Evolutionary conservation across 208 protist genomes (phyloP), one percentile per base, ranked within the genome.

Genomic region (Wallacemonas sp.): DNA sequence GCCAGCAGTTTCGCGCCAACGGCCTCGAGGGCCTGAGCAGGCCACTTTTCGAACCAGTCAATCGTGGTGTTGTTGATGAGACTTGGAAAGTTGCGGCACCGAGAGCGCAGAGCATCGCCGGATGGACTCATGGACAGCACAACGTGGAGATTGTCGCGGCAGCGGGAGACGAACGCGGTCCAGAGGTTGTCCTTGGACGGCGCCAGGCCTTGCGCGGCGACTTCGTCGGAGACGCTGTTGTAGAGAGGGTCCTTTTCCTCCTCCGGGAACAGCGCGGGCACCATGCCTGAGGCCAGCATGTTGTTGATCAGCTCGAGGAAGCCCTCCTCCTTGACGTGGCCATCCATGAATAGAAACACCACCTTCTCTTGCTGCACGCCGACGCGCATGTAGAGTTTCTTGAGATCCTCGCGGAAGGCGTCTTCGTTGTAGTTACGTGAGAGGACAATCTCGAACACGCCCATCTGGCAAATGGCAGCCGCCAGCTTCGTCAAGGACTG

Each of bases 221-320:
- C 84, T 62, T 99, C 97, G 9, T 91, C 86, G n/a, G 84, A 72
- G 1, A 99, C 90, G 28, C 73, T 82, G 49, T 75, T 86, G 75
- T 98, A 98, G 19, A 99, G 79, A 4, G 84, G 72, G 27, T 99
- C 97, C 79, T 98, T 98, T 75, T 99, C 98, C 63, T 99, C 96
- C 55, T 98, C 94, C n/a, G 85, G 70, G 77, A 98, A 99, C 15
- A 99, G 85, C 6, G 98, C 97, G 11, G 98, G 98, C 38, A 99
- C 98, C 81, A 99, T 98, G 46, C 98, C 98, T 12, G 92, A 96
- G 56, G 98, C 98, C 0, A 99, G 86, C 83, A 99, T 98, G 84
- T 99, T 99, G 86, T 99, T 99, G 77, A 99, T 98, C 38, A 98
- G 82, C 86, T 99, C 98, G 6, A 99, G 80, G 73, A 99, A 99